A percentile compares a stretch with the other conserved stretches of the same genome.
Evolutionary conservation across 306 rosid species (phyloP).

Genomic region (Phaseolus lunatus): DNA sequence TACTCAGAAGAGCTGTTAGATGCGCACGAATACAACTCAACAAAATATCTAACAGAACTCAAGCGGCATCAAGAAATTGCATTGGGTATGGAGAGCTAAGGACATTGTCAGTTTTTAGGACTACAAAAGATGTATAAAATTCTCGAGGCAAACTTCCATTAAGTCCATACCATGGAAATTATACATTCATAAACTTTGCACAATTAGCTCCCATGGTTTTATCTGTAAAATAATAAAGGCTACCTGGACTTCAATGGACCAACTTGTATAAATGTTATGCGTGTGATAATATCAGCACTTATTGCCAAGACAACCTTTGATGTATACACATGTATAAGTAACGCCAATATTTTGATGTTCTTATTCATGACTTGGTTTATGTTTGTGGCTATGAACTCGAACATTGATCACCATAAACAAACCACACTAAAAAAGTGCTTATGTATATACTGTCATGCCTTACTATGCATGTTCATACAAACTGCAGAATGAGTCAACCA

Average conservation of each 20-base stretch:
- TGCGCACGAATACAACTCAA: slow-evolving; percentile 82
- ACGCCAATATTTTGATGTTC: too few relatives aligned
- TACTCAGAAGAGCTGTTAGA: slow-evolving; percentile 85
- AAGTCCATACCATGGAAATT: not conserved
- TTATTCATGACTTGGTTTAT: too few relatives aligned
- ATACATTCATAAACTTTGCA: not conserved
- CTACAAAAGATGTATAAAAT: not conserved
- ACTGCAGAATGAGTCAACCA: too few relatives aligned
- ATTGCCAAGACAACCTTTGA: not conserved
- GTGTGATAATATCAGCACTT: too few relatives aligned
- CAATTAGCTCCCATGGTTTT: slow-evolving; percentile 14
- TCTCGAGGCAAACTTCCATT: not conserved
- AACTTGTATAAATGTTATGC: too few relatives aligned
- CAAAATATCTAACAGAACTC: slow-evolving; percentile 70
- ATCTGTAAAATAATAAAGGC: not conserved
- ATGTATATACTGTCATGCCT: too few relatives aligned
- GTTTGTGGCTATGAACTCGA: too few relatives aligned
- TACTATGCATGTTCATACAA: too few relatives aligned
- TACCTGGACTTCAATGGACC: not conserved
- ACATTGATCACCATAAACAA: too few relatives aligned
- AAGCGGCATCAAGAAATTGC: slow-evolving; percentile 63
- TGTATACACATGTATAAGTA: too few relatives aligned
- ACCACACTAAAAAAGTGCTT: too few relatives aligned
- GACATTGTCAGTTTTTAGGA: not conserved
- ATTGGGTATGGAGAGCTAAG: slow-evolving; percentile 39